Evolutionary conservation across 768 basidiomycete genomes (phyloP).

Genomic region (Russula olivacea): DNA sequence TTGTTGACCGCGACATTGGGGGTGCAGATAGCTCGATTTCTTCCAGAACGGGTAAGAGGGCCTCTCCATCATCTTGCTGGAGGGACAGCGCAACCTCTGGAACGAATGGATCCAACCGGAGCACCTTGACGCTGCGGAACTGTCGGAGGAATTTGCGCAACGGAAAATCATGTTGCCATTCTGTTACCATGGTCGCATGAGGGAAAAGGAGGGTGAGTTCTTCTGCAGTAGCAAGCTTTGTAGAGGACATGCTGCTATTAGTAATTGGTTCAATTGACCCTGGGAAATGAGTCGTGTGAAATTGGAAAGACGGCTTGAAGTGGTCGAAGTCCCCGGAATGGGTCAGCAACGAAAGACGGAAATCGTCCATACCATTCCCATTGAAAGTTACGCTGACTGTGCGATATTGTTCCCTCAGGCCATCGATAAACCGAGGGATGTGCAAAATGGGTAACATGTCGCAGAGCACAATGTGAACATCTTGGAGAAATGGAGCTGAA

Average conservation of each 20-base stretch:
- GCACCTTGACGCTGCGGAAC: background rate
- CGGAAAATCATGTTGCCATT: background rate
- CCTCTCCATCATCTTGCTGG: background rate
- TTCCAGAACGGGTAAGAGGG: background rate
- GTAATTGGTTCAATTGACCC: background rate
- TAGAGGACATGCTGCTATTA: background rate
- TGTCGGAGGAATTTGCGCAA: background rate
- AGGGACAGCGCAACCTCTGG: background rate
- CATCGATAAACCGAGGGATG: background rate
- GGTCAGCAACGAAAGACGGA: background rate
- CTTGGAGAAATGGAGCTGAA: slow-evolving; percentile 1
- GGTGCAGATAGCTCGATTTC: background rate
- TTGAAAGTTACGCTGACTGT: too few species aligned
- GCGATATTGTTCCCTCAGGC: too few species aligned
- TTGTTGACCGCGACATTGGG: too few species aligned
- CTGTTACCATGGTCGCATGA: accelerated
- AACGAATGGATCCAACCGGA: background rate
- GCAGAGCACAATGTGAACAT: background rate
- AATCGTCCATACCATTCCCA: too few species aligned
- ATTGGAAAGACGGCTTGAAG: background rate
- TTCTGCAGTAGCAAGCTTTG: background rate
- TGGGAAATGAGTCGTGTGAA: too few species aligned
- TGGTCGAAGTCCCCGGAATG: too few species aligned
- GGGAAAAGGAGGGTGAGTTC: background rate
- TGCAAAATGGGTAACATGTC: background rate